phyloP scores from a whole-genome alignment of 176 grass and related monocot species.

The Hyparrhenia diplandra region DNA sequence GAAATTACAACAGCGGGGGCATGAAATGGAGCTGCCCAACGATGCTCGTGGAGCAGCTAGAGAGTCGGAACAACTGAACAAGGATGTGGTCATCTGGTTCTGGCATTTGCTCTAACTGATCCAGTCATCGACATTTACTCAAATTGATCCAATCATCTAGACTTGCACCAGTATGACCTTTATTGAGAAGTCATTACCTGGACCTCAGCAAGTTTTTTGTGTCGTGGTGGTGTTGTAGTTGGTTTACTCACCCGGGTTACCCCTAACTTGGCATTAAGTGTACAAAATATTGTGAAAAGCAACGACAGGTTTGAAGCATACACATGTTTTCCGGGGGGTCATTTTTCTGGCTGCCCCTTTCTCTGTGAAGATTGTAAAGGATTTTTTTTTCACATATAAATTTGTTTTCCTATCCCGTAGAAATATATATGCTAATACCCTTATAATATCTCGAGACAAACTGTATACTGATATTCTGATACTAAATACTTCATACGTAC shows the following conservation, averaged over 20 bases:
- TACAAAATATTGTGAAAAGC: slow-evolving; percentile 6
- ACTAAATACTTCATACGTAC: neutral
- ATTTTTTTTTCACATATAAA: neutral
- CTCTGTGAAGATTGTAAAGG: neutral
- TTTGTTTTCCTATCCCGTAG: neutral
- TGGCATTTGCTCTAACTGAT: neutral
- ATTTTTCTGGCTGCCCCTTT: neutral
- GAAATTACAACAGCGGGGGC: neutral
- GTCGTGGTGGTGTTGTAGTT: neutral
- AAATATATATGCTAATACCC: neutral
- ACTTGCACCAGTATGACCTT: neutral
- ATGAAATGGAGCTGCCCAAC: slow-evolving; percentile 12
- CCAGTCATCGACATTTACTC: neutral
- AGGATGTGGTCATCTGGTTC: neutral
- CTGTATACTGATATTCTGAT: neutral
- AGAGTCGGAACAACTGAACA: neutral
- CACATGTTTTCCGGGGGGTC: neutral
- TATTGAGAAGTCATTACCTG: neutral
- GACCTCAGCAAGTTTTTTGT: neutral
- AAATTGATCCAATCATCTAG: neutral
- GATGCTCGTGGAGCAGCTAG: neutral
- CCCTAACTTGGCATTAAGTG: neutral
- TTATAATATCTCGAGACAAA: neutral
- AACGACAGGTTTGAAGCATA: neutral
- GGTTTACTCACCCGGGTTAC: neutral